phyloP scores from a whole-genome alignment of 1,284 basidiomycete genomes.

The Naganishia cerealis region DNA sequence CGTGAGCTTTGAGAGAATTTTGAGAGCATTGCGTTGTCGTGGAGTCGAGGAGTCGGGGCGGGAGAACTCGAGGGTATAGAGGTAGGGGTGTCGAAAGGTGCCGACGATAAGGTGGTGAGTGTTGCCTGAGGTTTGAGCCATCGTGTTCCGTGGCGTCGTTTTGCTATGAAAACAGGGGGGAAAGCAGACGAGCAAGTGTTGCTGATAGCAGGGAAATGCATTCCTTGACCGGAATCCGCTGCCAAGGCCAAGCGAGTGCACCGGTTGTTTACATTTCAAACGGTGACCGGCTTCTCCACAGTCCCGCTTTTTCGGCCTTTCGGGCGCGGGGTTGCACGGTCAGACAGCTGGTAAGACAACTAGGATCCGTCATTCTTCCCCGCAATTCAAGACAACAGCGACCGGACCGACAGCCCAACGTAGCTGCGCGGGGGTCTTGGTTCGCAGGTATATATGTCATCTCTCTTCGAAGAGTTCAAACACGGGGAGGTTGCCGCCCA shows the following conservation, averaged over 20 bases:
- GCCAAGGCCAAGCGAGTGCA: too few relatives aligned
- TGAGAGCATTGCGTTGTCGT: slow-evolving; percentile 31
- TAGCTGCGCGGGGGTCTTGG: too few relatives aligned
- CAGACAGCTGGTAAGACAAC: not conserved
- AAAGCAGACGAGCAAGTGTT: too few relatives aligned
- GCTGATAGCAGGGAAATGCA: too few relatives aligned
- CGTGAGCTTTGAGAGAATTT: slow-evolving; percentile 30
- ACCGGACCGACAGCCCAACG: too few relatives aligned
- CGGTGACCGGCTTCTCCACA: too few relatives aligned
- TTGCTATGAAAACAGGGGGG: too few relatives aligned
- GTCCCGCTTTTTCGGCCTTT: not conserved
- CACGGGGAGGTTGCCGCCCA: too few relatives aligned
- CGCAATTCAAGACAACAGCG: too few relatives aligned
- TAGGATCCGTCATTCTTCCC: slow-evolving; percentile 3
- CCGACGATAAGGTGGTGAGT: slow-evolving; percentile 42
- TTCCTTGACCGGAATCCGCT: too few relatives aligned
- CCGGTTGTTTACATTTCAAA: slow-evolving; percentile 28
- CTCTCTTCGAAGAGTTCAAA: too few relatives aligned
- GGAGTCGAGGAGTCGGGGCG: slow-evolving; percentile 10
- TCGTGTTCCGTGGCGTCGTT: not conserved
- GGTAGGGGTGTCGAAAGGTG: slow-evolving; percentile 44
- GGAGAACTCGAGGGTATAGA: slow-evolving; percentile 45
- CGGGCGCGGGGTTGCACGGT: slow-evolving; percentile 17
- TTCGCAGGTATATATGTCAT: too few relatives aligned
- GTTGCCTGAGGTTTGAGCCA: not conserved